Evolutionary conservation across 2,329 filamentous ascomycete species (phyloP), one percentile per base, ranked within the genome.

Genomic region (Fusarium abutilonis): DNA sequence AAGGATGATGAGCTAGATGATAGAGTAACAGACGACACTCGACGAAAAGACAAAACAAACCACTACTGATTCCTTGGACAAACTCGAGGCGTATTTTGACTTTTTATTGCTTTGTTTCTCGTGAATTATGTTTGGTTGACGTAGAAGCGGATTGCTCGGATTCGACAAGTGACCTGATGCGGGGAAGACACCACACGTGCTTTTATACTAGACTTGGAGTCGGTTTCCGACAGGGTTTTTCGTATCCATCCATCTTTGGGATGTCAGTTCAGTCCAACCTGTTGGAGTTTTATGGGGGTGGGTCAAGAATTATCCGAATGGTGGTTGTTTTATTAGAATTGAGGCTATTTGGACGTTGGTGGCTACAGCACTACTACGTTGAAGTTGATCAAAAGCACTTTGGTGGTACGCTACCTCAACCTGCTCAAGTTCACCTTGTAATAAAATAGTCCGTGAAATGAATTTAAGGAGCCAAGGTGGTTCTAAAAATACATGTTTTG

Each of bases 121-220:
- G 15, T 15, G 9, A 34, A 23, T 47, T 61, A n/a, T 49, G 42
- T 38, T 35, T 61, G 41, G 51, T 43, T 35, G 26, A 49, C 13
- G 5, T 10, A 51, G 4, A 28, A 13, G 32, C 57, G 46, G 61
- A 56, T 52, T 60, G 46, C 13, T 39, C 51, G 56, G 61, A 60
- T 31, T 17, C 26, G 26, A 39, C 23, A 31, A 54, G 50, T 39
- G 43, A 46, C 49, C 31, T 42, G 47, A 64, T 64, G 61, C 61
- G 61, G 61, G 61, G 61, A 64, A 63, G 35, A 14, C 19, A 26
- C 17, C 6, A 60, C 61, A 64, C 61, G 60, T 64, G 61, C 60
- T 51, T n/a, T 8, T 17, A 29, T 23, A 41, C 21, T 31, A 46
- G 21, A 14, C 14, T 45, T 44, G 39, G n/a, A 40, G 23, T 52